These are phyloP conservation scores for Scenedesmus sp. DNA, from an alignment of 163 green algal species.

Conservation along the genomic window DNA sequence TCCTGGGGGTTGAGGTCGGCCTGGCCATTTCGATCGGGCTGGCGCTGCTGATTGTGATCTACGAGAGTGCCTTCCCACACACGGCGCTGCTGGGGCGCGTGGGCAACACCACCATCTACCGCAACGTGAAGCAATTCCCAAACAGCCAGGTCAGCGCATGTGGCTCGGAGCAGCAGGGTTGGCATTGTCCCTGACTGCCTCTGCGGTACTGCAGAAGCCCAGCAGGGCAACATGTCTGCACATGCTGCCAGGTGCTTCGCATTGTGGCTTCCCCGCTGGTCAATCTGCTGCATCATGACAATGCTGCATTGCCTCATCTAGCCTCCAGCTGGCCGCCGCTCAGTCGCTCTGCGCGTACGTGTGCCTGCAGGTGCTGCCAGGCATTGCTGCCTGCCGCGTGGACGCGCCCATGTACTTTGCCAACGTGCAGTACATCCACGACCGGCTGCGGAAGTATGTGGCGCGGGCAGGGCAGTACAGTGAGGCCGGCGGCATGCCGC, in stretches of 20 bases:
- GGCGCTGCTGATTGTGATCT: constrained; percentile 78
- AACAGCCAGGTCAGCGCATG: constrained; percentile 13
- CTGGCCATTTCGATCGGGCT: constrained; percentile 81
- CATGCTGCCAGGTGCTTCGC: neutral
- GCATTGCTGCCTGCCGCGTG: constrained; percentile 69
- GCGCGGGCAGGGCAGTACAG: constrained; percentile 30
- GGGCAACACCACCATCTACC: constrained; percentile 44
- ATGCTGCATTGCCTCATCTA: neutral
- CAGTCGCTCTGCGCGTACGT: too few relatives aligned
- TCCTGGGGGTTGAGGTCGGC: constrained; percentile 84
- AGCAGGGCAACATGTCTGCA: neutral
- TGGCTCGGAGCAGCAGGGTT: neutral
- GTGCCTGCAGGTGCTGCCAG: constrained; percentile 55
- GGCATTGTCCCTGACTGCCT: too few relatives aligned
- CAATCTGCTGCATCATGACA: neutral
- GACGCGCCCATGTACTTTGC: constrained; percentile 86
- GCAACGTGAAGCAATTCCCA: constrained; percentile 55
- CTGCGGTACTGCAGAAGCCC: too few relatives aligned
- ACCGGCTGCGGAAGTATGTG: constrained; percentile 67
- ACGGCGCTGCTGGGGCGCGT: constrained; percentile 78
- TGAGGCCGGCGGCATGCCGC: constrained; percentile 15
- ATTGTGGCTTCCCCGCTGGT: neutral
- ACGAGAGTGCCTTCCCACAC: constrained; percentile 83
- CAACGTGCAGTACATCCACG: constrained; percentile 77
- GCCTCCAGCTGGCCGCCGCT: neutral